Evolutionary conservation across 345 rosid genomes (phyloP).

Genomic region (Brassica nigra): DNA sequence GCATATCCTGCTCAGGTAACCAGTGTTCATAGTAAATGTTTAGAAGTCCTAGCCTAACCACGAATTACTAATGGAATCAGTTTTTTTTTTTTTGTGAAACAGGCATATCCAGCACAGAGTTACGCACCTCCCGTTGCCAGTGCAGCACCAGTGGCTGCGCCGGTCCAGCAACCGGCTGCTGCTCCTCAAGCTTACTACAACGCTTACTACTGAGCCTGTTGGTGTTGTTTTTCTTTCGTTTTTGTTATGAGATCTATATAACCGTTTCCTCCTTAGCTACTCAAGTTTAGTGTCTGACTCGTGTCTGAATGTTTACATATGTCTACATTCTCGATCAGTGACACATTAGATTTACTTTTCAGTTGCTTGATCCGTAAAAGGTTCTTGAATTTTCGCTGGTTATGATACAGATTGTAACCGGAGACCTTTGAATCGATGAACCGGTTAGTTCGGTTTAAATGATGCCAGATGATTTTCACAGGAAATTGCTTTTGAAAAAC

Average conservation of each 20-base stretch:
- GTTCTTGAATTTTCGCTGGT: slow-evolving; percentile 11
- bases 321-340: slow-evolving; percentile 3
- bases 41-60: background rate
- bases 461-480: background rate
- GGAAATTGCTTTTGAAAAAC: background rate
- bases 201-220: slow-evolving; percentile 50
- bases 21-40: background rate
- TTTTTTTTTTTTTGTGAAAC: slow-evolving; percentile 35
- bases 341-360: slow-evolving; percentile 12
- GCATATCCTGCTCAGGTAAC: slow-evolving; percentile 87
- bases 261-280: slow-evolving; percentile 4
- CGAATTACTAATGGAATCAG: background rate
- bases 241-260: slow-evolving; percentile 17
- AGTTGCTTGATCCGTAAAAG: slow-evolving; percentile 10
- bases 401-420: slow-evolving; percentile 12
- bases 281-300: slow-evolving; percentile 21
- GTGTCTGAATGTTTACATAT: slow-evolving; percentile 5
- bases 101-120: slow-evolving; percentile 58
- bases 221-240: background rate
- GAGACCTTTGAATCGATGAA: slow-evolving; percentile 6
- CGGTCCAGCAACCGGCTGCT: slow-evolving; percentile 56
- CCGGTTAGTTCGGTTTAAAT: slow-evolving; percentile 15
- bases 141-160: slow-evolving; percentile 46
- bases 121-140: slow-evolving; percentile 63
- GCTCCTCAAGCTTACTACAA: slow-evolving; percentile 70